phyloP scores from a whole-genome alignment of 1,284 basidiomycete genomes.

The Anthracocystis panici-leucophaei region DNA sequence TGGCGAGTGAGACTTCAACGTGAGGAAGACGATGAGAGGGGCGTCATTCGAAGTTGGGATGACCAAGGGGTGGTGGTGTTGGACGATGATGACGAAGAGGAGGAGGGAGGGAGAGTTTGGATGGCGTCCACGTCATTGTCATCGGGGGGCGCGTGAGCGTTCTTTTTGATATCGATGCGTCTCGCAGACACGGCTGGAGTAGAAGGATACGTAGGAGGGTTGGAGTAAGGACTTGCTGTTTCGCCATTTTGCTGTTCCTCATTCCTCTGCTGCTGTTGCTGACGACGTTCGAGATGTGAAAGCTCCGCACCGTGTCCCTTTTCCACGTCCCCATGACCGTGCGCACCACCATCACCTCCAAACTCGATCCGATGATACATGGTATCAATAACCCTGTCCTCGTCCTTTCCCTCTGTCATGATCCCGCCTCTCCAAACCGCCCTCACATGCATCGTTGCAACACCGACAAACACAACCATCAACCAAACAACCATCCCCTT shows the following conservation, averaged over 20 bases:
- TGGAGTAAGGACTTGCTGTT: constrained; percentile 6
- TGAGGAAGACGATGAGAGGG: not conserved
- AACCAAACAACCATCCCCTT: constrained; percentile 27
- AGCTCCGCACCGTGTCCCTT: not conserved
- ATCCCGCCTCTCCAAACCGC: constrained; percentile 25
- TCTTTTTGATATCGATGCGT: constrained; percentile 2
- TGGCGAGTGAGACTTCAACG: not conserved
- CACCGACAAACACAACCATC: constrained; percentile 9
- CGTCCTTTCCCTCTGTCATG: constrained; percentile 38
- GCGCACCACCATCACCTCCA: not conserved
- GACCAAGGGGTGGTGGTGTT: not conserved
- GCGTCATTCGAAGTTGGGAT: constrained; percentile 3
- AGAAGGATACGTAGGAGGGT: constrained; percentile 26
- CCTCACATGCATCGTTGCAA: constrained; percentile 15
- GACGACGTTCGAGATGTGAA: not conserved
- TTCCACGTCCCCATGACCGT: not conserved
- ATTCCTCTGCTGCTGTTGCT: not conserved
- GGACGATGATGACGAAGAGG: not conserved
- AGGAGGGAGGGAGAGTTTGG: not conserved
- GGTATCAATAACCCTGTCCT: constrained; percentile 43
- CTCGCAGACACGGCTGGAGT: constrained; percentile 18
- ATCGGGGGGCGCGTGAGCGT: not conserved
- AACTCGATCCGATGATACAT: constrained; percentile 11
- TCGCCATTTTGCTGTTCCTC: not conserved
- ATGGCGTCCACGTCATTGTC: constrained; percentile 5